Evolutionary conservation across 2,329 filamentous ascomycete species (phyloP).

Genomic region (Pestalotiopsis sp.): DNA sequence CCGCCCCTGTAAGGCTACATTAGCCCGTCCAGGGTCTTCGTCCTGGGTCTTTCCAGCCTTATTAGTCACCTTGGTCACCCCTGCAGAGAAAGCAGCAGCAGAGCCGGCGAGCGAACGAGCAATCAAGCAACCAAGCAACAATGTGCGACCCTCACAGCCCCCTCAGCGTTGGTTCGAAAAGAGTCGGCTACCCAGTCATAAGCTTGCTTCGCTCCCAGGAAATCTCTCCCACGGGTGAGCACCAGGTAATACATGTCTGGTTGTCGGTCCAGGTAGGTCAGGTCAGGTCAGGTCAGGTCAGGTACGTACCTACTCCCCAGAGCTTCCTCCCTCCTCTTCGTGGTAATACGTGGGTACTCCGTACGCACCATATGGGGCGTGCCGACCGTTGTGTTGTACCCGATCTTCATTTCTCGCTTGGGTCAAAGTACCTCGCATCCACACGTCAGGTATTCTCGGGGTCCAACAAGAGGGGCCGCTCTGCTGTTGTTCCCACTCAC

Average conservation of each 20-base stretch:
- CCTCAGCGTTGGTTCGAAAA: not conserved
- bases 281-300: not conserved
- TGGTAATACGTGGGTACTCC: no score
- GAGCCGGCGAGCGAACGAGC: not conserved
- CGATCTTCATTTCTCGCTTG: slow-evolving; percentile 1
- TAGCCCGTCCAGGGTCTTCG: not conserved
- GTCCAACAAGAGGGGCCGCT: slow-evolving; percentile 5
- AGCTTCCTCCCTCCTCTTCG: no score
- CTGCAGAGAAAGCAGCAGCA: not conserved
- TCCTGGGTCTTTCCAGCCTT: not conserved
- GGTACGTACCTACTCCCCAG: not conserved
- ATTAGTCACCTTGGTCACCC: not conserved
- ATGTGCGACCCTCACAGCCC: not conserved
- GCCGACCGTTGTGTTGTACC: not conserved
- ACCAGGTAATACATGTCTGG: no score
- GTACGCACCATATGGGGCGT: not conserved
- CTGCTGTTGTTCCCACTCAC: not conserved
- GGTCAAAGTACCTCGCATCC: slow-evolving; percentile 8
- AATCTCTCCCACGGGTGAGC: not conserved
- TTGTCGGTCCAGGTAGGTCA: not conserved
- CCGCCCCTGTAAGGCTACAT: not conserved
- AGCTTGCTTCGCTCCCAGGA: not conserved
- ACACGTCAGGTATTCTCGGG: slow-evolving; percentile 4
- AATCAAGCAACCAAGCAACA: not conserved
- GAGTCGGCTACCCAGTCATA: not conserved